A percentile compares a stretch with the other conserved stretches of the same genome.
Evolutionary conservation across 768 basidiomycete species (phyloP).

Genomic region (Trichaptum fuscoviolaceum): DNA sequence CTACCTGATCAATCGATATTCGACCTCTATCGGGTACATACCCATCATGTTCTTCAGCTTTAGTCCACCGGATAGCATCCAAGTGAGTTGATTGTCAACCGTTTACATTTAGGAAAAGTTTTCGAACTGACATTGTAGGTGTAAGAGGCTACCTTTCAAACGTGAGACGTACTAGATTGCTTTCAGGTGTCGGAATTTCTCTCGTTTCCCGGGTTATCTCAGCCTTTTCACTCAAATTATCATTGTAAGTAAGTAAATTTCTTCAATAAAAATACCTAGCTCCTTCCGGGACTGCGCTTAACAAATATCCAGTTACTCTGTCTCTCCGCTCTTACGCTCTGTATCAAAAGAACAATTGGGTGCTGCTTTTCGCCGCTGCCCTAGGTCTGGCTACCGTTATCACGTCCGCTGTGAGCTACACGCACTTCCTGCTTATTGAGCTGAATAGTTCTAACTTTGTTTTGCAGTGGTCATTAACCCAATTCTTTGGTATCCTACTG

Average conservation of each 20-base stretch:
- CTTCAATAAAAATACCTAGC: background rate
- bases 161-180: background rate
- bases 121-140: background rate
- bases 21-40: background rate
- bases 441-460: no score
- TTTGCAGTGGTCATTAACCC: background rate
- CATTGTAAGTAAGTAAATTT: background rate
- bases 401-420: background rate
- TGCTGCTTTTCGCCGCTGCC: background rate
- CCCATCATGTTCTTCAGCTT: background rate
- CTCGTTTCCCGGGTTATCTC: background rate
- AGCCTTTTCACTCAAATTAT: background rate
- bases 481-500: background rate
- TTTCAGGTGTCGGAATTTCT: background rate
- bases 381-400: background rate
- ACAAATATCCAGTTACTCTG: background rate
- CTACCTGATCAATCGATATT: conserved; percentile 1
- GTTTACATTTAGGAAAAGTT: background rate
- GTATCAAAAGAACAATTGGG: background rate
- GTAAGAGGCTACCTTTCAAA: background rate
- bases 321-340: background rate
- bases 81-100: background rate
- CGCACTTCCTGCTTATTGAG: background rate
- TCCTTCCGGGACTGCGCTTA: background rate
- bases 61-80: background rate